These are phyloP conservation scores for Phaeoacremonium minimum DNA, from an alignment of 2,329 filamentous ascomycete genomes.

Conservation along the genomic window DNA sequence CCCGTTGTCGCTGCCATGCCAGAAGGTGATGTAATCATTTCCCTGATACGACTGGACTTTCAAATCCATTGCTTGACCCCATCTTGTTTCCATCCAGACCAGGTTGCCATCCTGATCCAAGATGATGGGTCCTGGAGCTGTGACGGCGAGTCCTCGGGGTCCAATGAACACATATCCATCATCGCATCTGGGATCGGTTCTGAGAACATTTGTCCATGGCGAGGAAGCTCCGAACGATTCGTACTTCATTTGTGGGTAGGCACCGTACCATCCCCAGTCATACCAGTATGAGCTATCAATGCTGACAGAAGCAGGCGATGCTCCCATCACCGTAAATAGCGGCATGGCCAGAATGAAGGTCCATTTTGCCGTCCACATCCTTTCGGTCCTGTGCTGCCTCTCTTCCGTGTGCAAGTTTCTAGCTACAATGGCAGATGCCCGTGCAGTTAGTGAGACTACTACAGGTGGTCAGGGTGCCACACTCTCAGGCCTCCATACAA, in stretches of 20 bases:
- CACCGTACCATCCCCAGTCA: background rate
- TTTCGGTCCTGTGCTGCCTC: background rate
- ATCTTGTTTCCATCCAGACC: slow-evolving; percentile 14
- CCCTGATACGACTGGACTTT: slow-evolving; percentile 24
- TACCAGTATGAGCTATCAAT: background rate
- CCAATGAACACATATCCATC: slow-evolving; percentile 11
- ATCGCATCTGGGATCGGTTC: slow-evolving; percentile 8
- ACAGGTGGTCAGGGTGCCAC: no score
- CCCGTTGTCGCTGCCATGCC: slow-evolving; percentile 13
- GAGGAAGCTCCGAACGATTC: slow-evolving; percentile 8
- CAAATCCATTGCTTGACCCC: slow-evolving; percentile 7
- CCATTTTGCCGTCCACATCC: background rate
- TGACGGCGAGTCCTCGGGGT: slow-evolving; percentile 10
- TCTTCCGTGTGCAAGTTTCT: no score
- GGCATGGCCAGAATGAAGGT: background rate
- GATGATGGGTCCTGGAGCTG: slow-evolving; percentile 15
- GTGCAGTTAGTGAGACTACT: no score
- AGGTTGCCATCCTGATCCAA: slow-evolving; percentile 17
- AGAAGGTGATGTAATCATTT: slow-evolving; percentile 27
- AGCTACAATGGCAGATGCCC: no score
- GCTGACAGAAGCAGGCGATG: background rate
- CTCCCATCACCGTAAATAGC: background rate
- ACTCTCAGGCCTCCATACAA: no score
- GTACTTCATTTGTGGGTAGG: slow-evolving; percentile 3
- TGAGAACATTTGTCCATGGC: slow-evolving; percentile 11